Evolutionary conservation across 164 flowering plant species (phyloP).

Genomic region (Stephania yunnanensis): DNA sequence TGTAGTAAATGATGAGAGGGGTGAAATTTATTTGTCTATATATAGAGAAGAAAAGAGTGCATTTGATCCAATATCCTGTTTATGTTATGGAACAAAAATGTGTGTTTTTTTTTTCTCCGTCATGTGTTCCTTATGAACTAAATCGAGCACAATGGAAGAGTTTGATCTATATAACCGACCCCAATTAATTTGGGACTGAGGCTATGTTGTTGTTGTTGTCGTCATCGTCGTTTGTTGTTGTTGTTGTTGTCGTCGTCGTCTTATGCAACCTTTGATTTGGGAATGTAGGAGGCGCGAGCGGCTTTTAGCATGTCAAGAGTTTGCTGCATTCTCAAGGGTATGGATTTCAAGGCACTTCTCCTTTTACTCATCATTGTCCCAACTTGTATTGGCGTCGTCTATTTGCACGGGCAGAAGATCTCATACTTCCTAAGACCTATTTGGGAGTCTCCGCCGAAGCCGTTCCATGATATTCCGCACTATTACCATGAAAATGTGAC

Average conservation of each 20-base stretch:
- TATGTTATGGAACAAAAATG: neutral
- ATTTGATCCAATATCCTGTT: neutral
- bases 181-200: too few species aligned
- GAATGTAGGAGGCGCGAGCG: conserved; percentile 41
- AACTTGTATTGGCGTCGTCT: conserved; percentile 36
- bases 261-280: conserved; percentile 3
- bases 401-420: conserved; percentile 83
- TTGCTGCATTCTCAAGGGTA: conserved; percentile 60
- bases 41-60: neutral
- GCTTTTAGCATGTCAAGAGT: conserved; percentile 55
- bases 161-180: too few species aligned
- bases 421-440: conserved; percentile 78
- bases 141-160: too few species aligned
- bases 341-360: conserved; percentile 50
- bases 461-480: conserved; percentile 70
- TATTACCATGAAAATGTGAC: conserved; percentile 83
- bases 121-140: neutral
- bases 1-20: neutral
- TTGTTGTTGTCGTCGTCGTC: neutral
- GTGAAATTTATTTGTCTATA: neutral
- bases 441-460: conserved; percentile 85
- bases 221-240: too few species aligned
- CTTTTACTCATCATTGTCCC: conserved; percentile 57
- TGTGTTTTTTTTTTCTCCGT: neutral
- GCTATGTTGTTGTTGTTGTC: too few species aligned